Base-by-base conservation (phyloP, 2,329 filamentous ascomycete species). In the Capronia epimyces region DNA sequence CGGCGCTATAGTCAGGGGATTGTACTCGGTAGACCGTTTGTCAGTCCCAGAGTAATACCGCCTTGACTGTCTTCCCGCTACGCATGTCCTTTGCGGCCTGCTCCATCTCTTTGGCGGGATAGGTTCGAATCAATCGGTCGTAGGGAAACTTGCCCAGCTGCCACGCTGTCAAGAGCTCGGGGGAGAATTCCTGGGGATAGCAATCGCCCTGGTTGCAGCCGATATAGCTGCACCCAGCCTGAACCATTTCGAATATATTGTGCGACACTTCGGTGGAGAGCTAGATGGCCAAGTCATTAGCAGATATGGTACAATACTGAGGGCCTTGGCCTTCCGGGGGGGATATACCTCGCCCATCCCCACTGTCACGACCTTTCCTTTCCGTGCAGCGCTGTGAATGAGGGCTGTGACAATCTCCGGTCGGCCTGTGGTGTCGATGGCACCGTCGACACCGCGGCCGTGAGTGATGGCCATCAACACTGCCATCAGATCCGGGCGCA, bases 141-240 rank as follows among this genome's bases (percentile, higher is more conserved):
- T 76, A 65, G 0, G 74, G 74, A 41, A 78, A 72, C 53, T 64
- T 69, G 6, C 73, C 74, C 36, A 73, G 65, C 32, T 55, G 34
- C 15, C 56, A 43, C 13, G 56, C 56, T 12, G 46, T 45, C 39
- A 62, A 41, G 24, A 60, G 34, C 16, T 50, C 39, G 29, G 59
- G 59, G 13, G 60, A 39, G 37, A 62, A 60, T 39, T 57, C 53
- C 37, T 55, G 57, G 18, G 59, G 59, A 37, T 56, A 58, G 34
- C 51, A 55, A 16, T 60, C 56, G 20, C 59, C 59, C 32, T 60
- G 55, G 25, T 55, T 53, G 32, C 58, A 58, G 6, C 59, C 59
- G 21, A 57, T 21, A 36, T 61, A 61, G 27, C 43, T 53, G 36
- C 52, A 56, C 12, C 59, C 59, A 21, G 58, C 49, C 15, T 60